Evolutionary conservation across 2,329 filamentous ascomycete genomes (phyloP).

Genomic region (Neoscytalidium dimidiatum): DNA sequence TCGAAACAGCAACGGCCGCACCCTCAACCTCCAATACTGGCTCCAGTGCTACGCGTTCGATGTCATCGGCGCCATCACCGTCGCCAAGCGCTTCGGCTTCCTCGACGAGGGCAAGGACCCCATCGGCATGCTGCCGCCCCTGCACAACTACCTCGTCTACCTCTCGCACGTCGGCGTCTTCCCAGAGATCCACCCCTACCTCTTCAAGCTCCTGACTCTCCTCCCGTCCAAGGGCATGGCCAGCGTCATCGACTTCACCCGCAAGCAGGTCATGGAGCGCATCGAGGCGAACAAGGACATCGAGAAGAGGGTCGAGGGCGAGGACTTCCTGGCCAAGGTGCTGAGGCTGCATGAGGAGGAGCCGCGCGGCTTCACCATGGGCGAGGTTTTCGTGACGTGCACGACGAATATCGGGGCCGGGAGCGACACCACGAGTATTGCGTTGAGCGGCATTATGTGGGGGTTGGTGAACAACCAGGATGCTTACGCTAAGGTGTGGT

Average conservation of each 20-base stretch:
- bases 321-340: conserved; percentile 45
- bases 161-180: conserved; percentile 47
- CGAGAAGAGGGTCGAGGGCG: background rate
- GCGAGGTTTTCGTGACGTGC: conserved; percentile 33
- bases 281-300: background rate
- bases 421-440: conserved; percentile 52
- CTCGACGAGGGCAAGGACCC: conserved; percentile 50
- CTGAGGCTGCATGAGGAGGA: conserved; percentile 44
- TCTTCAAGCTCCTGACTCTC: conserved; percentile 35
- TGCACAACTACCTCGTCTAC: conserved; percentile 41
- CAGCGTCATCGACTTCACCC: background rate
- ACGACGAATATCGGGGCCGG: conserved; percentile 41
- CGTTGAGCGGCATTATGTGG: conserved; percentile 48
- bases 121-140: conserved; percentile 42
- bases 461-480: conserved; percentile 42
- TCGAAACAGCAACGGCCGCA: background rate
- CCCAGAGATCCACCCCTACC: conserved; percentile 38
- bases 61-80: conserved; percentile 55
- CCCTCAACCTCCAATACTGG: conserved; percentile 45
- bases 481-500: background rate
- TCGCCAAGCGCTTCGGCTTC: conserved; percentile 42
- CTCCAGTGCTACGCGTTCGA: conserved; percentile 54
- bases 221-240: conserved; percentile 29
- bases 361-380: conserved; percentile 44
- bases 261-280: background rate